Percentiles rank a stretch among this genome's conserved stretches.
Conservation (phyloP, 2,329 filamentous ascomycete species). For the Neofusicoccum ribis region DNA sequence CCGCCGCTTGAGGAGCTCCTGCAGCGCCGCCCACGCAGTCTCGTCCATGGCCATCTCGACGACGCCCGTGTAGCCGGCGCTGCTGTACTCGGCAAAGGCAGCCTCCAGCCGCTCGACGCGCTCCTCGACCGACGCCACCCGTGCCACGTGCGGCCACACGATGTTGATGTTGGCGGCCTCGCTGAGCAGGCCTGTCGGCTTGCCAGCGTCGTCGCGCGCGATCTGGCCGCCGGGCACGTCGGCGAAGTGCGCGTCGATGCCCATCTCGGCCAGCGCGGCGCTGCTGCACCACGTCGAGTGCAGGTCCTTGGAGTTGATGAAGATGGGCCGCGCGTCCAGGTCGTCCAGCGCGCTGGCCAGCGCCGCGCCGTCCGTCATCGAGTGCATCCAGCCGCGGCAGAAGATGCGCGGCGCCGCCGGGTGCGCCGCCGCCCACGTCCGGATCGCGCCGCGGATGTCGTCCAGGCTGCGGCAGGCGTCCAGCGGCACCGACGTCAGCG, state of each 20-base stretch:
- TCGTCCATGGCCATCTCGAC: conserved; percentile 64
- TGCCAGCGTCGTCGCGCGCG: conserved; percentile 49
- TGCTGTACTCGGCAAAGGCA: conserved; percentile 52
- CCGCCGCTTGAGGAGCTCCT: neutral
- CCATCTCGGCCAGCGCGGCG: conserved; percentile 53
- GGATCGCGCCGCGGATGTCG: conserved; percentile 53
- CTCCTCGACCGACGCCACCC: conserved; percentile 50
- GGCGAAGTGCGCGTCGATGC: conserved; percentile 44
- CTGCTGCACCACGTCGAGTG: conserved; percentile 60
- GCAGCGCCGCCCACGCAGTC: conserved; percentile 53
- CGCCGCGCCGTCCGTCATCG: conserved; percentile 54
- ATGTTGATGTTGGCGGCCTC: conserved; percentile 57
- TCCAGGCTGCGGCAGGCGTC: conserved; percentile 48
- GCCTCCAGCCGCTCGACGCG: conserved; percentile 48
- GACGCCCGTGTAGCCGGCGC: conserved; percentile 55
- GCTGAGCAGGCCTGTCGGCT: conserved; percentile 52
- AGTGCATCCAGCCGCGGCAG: conserved; percentile 58
- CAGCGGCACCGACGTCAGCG: conserved; percentile 54
- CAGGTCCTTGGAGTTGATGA: conserved; percentile 59
- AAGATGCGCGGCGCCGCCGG: conserved; percentile 51
- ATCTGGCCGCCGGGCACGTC: conserved; percentile 56
- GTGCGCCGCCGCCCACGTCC: conserved; percentile 46
- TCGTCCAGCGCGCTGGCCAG: conserved; percentile 54
- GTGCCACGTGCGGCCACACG: conserved; percentile 57
- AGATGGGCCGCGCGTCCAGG: conserved; percentile 53